Evolutionary conservation across 768 basidiomycete species (phyloP), one percentile per base, ranked within the genome.

Genomic region (Lanmaoa pseudosensibilis): DNA sequence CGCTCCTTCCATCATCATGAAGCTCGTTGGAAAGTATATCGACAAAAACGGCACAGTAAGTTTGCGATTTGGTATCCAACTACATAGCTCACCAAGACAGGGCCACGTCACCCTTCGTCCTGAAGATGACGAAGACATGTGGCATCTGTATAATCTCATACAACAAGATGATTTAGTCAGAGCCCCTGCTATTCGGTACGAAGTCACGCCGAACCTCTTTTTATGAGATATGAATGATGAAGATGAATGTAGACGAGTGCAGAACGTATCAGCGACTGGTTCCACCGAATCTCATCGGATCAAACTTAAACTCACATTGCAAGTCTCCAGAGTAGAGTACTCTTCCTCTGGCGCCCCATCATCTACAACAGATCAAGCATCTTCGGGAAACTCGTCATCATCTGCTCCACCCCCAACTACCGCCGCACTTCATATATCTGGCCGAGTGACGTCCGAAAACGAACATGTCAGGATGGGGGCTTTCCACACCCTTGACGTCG

Each of bases 101-200:
- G 96, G 96, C 18, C 84, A 94, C 82, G 90, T 97, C 59, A 92
- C 86, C n/a, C 79, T 98, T 44, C 85, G 92, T 46, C 95, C 96
- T 5, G 94, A 99, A 71, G 95, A 98, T 64, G 94, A 98, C 66
- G 97, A 99, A 74, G 97, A 99, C 72, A 97, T 99, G 90, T 99
- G 96, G 95, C 97, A 99, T 80, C 79, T 98, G 30, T 99, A 98
- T 74, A 98, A 99, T 76, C 79, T 99, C 54, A 97, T 99, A 52
- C 84, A 91, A 61, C 80, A 88, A 77, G 92, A 90, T 18, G 95
- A 98, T 67, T 76, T 84, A 55, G 86, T 98, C 43, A 82, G 93
- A 59, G 92, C 94, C 13, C 80, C 89, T 48, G 92, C 94, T 11
- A 80, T 98, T 57, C 84, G 94, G 84, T 88, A 62, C 62, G 81